Percentiles rank a stretch among this genome's conserved stretches.
These are phyloP conservation scores for Fusarium sororula DNA, from an alignment of 2,329 filamentous ascomycete species.

Conservation along the genomic window DNA sequence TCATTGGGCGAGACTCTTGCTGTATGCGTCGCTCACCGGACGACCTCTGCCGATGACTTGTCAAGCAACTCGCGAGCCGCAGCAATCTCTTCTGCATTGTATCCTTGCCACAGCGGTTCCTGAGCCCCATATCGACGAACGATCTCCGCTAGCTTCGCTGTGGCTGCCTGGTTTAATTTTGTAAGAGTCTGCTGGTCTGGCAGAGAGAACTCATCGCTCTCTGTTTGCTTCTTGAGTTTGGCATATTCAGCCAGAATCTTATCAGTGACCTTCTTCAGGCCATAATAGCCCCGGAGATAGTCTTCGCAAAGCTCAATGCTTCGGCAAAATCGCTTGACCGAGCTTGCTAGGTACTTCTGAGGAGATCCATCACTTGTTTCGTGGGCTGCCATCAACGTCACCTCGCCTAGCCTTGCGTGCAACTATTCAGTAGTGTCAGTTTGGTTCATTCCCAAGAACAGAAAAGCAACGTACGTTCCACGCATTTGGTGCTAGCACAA, in stretches of 20 bases:
- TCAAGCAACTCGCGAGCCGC: slow-evolving; percentile 75
- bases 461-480: slow-evolving; percentile 78
- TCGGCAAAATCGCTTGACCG: slow-evolving; percentile 85
- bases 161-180: slow-evolving; percentile 76
- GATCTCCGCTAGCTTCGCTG: slow-evolving; percentile 79
- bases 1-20: slow-evolving; percentile 18
- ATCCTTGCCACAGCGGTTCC: slow-evolving; percentile 76
- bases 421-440: slow-evolving; percentile 63
- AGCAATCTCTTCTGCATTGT: slow-evolving; percentile 74
- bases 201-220: slow-evolving; percentile 60
- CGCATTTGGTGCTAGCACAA: slow-evolving; percentile 87
- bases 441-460: background rate
- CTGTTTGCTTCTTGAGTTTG: slow-evolving; percentile 57
- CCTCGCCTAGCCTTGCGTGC: slow-evolving; percentile 86
- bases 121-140: slow-evolving; percentile 69
- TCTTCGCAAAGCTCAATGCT: slow-evolving; percentile 94
- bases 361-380: slow-evolving; percentile 52
- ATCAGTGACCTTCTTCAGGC: slow-evolving; percentile 74
- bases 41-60: slow-evolving; percentile 56
- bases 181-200: slow-evolving; percentile 69
- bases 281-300: slow-evolving; percentile 92
- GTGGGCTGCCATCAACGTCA: slow-evolving; percentile 75
- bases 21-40: slow-evolving; percentile 50
- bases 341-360: slow-evolving; percentile 70
- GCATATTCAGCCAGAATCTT: slow-evolving; percentile 57